These are phyloP conservation scores for Teratosphaeria nubilosa DNA, from an alignment of 2,329 filamentous ascomycete genomes.

Conservation along the genomic window DNA sequence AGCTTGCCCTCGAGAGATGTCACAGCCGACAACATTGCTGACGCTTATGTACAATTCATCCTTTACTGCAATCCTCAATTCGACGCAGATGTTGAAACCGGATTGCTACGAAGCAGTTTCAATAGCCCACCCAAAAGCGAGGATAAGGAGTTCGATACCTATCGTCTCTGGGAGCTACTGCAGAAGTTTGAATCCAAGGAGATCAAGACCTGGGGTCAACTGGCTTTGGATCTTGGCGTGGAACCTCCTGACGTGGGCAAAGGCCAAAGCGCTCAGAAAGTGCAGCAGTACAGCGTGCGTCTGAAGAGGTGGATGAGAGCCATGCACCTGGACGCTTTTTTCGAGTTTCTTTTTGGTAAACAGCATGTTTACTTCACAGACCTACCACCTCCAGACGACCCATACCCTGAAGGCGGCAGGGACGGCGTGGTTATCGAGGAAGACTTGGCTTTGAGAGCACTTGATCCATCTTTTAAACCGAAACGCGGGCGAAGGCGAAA, in stretches of 20 bases:
- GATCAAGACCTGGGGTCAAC: constrained; percentile 84
- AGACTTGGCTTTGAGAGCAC: constrained; percentile 73
- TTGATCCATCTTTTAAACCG: constrained; percentile 64
- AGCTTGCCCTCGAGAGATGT: constrained; percentile 57
- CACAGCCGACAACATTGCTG: constrained; percentile 60
- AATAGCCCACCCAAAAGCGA: constrained; percentile 74
- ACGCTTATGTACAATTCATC: constrained; percentile 76
- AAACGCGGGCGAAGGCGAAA: constrained; percentile 48
- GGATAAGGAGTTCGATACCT: constrained; percentile 75
- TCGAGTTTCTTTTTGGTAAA: constrained; percentile 75
- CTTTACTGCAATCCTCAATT: constrained; percentile 85
- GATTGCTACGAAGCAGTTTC: constrained; percentile 64
- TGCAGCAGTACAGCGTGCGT: constrained; percentile 87
- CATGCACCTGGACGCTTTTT: constrained; percentile 91
- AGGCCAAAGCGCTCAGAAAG: constrained; percentile 73
- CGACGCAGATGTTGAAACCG: constrained; percentile 56
- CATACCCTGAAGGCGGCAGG: constrained; percentile 54
- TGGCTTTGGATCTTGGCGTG: constrained; percentile 79
- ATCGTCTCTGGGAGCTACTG: constrained; percentile 66
- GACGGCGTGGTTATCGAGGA: constrained; percentile 81
- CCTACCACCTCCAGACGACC: constrained; percentile 55
- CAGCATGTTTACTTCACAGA: constrained; percentile 70
- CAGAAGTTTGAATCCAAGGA: constrained; percentile 68
- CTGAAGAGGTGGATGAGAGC: constrained; percentile 95
- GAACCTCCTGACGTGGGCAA: constrained; percentile 72